Evolutionary conservation across 805 yeast genomes (phyloP).

Genomic region (Cyberlindnera samutprakarnensis): DNA sequence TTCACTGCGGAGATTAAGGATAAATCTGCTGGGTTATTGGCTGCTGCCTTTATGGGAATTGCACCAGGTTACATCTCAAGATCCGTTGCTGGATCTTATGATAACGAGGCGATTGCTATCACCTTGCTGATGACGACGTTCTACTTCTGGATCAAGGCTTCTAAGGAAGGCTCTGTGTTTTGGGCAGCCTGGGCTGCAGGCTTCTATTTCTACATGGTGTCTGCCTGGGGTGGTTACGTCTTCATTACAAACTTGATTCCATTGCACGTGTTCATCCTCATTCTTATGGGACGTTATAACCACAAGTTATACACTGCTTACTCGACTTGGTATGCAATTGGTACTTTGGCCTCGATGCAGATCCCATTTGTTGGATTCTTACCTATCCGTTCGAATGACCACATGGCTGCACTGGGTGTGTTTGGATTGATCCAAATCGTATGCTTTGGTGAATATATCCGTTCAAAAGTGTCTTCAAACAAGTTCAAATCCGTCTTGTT

Average conservation of each 20-base stretch:
- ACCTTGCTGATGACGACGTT: constrained; percentile 93
- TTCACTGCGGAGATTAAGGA: constrained; percentile 89
- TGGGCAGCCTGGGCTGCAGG: constrained; percentile 80
- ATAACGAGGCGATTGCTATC: constrained; percentile 98
- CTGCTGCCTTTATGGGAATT: constrained; percentile 93
- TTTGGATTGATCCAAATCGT: constrained; percentile 92
- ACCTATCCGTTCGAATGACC: constrained; percentile 96
- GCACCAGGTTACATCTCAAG: constrained; percentile 98
- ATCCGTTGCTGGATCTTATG: constrained; percentile 98
- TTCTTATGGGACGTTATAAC: constrained; percentile 91
- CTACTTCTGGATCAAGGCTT: constrained; percentile 90
- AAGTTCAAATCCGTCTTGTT: constrained; percentile 67
- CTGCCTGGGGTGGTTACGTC: constrained; percentile 99
- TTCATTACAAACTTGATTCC: constrained; percentile 97
- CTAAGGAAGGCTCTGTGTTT: constrained; percentile 82
- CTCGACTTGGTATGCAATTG: constrained; percentile 94
- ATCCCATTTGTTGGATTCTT: constrained; percentile 97
- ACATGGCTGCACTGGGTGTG: constrained; percentile 96
- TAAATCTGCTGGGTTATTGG: constrained; percentile 79
- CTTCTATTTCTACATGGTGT: constrained; percentile 95
- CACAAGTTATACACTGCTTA: constrained; percentile 82
- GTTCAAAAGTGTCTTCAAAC: constrained; percentile 58
- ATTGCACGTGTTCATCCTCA: constrained; percentile 81
- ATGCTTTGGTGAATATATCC: constrained; percentile 76
- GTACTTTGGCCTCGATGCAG: constrained; percentile 98